These are phyloP conservation scores for Hymenoscyphus infarciens DNA, from an alignment of 2,329 filamentous ascomycete genomes.

Conservation along the genomic window DNA sequence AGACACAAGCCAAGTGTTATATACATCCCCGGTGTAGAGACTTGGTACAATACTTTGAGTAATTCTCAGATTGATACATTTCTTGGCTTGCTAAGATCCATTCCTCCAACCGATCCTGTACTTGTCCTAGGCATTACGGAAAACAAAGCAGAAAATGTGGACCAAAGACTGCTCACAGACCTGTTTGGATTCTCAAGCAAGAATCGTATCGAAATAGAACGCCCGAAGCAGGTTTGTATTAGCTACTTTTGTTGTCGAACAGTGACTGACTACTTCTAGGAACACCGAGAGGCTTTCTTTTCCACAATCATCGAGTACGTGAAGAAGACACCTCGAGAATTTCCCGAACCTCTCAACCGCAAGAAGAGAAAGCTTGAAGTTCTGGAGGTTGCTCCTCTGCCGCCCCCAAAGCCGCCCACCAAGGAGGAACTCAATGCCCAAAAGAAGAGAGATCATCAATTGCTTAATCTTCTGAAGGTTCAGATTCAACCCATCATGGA, in stretches of 20 bases:
- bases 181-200: slow-evolving; percentile 82
- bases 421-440: slow-evolving; percentile 79
- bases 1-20: slow-evolving; percentile 95
- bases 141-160: slow-evolving; percentile 57
- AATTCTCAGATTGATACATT: slow-evolving; percentile 75
- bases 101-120: slow-evolving; percentile 87
- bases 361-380: slow-evolving; percentile 81
- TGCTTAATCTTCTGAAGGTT: slow-evolving; percentile 83
- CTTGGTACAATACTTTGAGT: slow-evolving; percentile 68
- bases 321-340: slow-evolving; percentile 74
- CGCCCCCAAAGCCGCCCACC: slow-evolving; percentile 62
- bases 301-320: slow-evolving; percentile 69
- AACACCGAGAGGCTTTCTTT: slow-evolving; percentile 77
- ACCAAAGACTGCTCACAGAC: slow-evolving; percentile 63
- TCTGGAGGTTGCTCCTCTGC: slow-evolving; percentile 70
- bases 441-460: slow-evolving; percentile 77
- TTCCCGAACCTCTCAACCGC: slow-evolving; percentile 80
- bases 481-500: slow-evolving; percentile 94
- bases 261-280: slow-evolving; percentile 39
- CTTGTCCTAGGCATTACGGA: slow-evolving; percentile 85
- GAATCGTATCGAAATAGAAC: slow-evolving; percentile 68
- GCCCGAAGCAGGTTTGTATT: slow-evolving; percentile 58
- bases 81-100: slow-evolving; percentile 71
- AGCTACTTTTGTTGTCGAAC: slow-evolving; percentile 1
- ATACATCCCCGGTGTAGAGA: slow-evolving; percentile 84